These are phyloP conservation scores for Populus davidiana DNA, from an alignment of 345 rosid genomes.

Conservation along the genomic window DNA sequence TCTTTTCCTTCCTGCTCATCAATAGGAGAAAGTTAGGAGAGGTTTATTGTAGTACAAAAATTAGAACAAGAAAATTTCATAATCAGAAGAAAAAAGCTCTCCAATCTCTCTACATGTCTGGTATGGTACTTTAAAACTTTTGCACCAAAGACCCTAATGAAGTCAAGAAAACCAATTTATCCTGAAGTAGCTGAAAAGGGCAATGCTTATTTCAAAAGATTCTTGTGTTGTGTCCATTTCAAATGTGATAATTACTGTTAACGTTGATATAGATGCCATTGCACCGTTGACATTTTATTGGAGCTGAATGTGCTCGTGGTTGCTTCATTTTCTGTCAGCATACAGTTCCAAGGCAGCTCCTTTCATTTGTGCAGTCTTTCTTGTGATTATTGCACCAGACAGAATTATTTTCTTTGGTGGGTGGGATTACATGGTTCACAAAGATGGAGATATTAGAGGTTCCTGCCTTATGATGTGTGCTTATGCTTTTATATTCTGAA, in stretches of 20 bases:
- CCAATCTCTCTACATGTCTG: not conserved
- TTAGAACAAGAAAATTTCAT: not conserved
- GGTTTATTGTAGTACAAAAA: not conserved
- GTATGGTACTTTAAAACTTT: not conserved
- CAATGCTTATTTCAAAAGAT: not conserved
- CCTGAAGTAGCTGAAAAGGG: not conserved
- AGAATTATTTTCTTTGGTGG: constrained; percentile 1
- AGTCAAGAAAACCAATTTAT: not conserved
- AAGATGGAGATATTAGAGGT: not conserved
- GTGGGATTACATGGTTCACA: not conserved
- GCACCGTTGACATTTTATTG: constrained; percentile 12
- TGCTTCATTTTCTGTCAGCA: constrained; percentile 4
- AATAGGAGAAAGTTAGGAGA: not conserved
- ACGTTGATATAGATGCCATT: constrained; percentile 8
- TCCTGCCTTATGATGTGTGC: not conserved
- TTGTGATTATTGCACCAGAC: not conserved
- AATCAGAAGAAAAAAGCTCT: not conserved
- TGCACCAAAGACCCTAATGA: not conserved
- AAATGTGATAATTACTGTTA: not conserved
- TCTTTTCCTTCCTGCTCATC: not conserved
- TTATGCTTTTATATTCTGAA: not conserved
- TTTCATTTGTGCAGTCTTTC: not conserved
- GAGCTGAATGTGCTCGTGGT: constrained; percentile 9
- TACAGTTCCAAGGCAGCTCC: not conserved
- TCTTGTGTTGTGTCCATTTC: not conserved